These are phyloP conservation scores for Botrytis medusae DNA, from an alignment of 2,329 filamentous ascomycete species.

Conservation along the genomic window DNA sequence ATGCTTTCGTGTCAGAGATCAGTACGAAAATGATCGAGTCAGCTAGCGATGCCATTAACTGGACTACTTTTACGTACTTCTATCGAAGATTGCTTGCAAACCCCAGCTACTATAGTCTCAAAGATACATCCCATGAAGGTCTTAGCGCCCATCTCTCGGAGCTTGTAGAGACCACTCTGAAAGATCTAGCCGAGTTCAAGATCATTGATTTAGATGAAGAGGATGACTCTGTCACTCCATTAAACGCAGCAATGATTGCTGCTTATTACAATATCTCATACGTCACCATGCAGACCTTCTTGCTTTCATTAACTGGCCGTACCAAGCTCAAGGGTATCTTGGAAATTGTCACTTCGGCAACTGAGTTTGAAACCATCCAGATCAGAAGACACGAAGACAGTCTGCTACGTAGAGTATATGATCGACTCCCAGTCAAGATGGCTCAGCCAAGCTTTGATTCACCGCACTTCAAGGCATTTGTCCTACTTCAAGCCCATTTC, in stretches of 20 bases:
- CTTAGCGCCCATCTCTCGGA: conserved; percentile 94
- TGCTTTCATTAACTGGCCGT: conserved; percentile 81
- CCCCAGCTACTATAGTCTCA: conserved; percentile 91
- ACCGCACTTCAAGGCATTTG: conserved; percentile 97
- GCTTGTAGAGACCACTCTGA: conserved; percentile 87
- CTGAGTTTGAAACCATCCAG: conserved; percentile 93
- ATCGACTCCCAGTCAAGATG: conserved; percentile 94
- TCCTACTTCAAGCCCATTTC: conserved; percentile 96
- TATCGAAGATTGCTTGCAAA: conserved; percentile 93
- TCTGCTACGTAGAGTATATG: conserved; percentile 87
- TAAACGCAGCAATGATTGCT: conserved; percentile 97
- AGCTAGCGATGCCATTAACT: conserved; percentile 95
- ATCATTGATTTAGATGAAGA: conserved; percentile 95
- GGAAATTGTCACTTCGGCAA: conserved; percentile 94
- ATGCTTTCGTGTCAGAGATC: conserved; percentile 95
- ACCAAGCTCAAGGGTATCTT: conserved; percentile 97
- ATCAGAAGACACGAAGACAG: conserved; percentile 90
- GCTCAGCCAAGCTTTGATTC: conserved; percentile 80
- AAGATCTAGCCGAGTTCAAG: conserved; percentile 87
- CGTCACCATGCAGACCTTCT: conserved; percentile 98
- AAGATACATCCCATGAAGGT: conserved; percentile 84
- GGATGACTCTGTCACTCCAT: conserved; percentile 81
- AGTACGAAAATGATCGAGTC: conserved; percentile 95
- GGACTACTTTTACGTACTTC: conserved; percentile 98
- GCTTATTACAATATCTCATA: conserved; percentile 99